These are phyloP conservation scores for Sugiyamaella pinicola DNA, from an alignment of 1,139 yeast species.

Conservation along the genomic window DNA sequence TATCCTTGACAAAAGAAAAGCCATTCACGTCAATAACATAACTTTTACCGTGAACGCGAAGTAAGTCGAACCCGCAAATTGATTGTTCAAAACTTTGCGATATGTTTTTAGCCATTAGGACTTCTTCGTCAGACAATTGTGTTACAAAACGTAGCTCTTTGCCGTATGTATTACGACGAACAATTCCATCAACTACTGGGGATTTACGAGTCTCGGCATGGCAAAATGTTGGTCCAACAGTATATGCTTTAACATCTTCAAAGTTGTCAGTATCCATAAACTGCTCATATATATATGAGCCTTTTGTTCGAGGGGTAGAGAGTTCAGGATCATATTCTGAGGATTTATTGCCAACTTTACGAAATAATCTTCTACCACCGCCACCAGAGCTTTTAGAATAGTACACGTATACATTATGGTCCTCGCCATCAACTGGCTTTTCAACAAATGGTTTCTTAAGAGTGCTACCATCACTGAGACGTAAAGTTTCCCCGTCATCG, in stretches of 20 bases:
- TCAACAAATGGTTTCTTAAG: slow-evolving; percentile 93
- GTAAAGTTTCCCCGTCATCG: slow-evolving; percentile 69
- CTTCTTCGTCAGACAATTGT: slow-evolving; percentile 72
- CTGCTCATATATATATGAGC: slow-evolving; percentile 88
- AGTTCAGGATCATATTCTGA: slow-evolving; percentile 92
- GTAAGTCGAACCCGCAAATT: slow-evolving; percentile 96
- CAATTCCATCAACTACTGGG: slow-evolving; percentile 98
- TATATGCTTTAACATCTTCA: slow-evolving; percentile 98
- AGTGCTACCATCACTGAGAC: slow-evolving; percentile 64
- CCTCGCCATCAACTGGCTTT: slow-evolving; percentile 99
- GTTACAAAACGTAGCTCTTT: slow-evolving; percentile 93
- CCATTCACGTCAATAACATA: slow-evolving; percentile 98
- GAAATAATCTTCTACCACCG: slow-evolving; percentile 90
- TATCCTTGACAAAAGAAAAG: slow-evolving; percentile 95
- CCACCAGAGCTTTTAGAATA: slow-evolving; percentile 90
- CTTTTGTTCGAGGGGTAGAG: slow-evolving; percentile 75
- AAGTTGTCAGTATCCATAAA: slow-evolving; percentile 98
- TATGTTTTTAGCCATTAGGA: slow-evolving; percentile 74
- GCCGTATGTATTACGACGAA: slow-evolving; percentile 95
- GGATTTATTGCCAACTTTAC: slow-evolving; percentile 96
- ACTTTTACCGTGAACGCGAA: slow-evolving; percentile 84
- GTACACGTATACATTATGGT: slow-evolving; percentile 93
- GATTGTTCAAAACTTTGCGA: slow-evolving; percentile 82
- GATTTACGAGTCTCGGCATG: slow-evolving; percentile 99
- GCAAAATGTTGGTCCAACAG: slow-evolving; percentile 87